Evolutionary conservation across 2,329 filamentous ascomycete genomes (phyloP).

Genomic region (Exophiala phaeomuriformis): DNA sequence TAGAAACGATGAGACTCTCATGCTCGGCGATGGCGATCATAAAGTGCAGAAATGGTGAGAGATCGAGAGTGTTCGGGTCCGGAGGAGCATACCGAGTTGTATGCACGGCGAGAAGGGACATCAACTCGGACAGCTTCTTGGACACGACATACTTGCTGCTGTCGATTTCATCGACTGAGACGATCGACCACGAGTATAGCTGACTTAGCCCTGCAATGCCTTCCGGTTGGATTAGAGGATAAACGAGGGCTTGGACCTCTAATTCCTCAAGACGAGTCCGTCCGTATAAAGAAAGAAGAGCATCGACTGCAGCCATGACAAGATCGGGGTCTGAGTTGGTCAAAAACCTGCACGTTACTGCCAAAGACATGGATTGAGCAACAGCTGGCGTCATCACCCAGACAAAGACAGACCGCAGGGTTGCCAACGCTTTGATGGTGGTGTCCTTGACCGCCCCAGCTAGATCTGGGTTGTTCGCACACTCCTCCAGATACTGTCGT

Average conservation of each 20-base stretch:
- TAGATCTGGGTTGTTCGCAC: slow-evolving; percentile 59
- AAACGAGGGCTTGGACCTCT: slow-evolving; percentile 70
- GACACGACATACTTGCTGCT: slow-evolving; percentile 86
- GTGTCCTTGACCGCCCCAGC: slow-evolving; percentile 55
- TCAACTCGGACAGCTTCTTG: slow-evolving; percentile 89
- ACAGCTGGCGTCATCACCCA: slow-evolving; percentile 87
- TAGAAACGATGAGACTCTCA: slow-evolving; percentile 84
- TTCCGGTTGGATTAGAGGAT: slow-evolving; percentile 67
- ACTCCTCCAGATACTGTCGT: slow-evolving; percentile 65
- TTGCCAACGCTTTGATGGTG: slow-evolving; percentile 67
- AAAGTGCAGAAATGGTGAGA: slow-evolving; percentile 70
- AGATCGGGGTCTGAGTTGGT: slow-evolving; percentile 63
- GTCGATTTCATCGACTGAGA: slow-evolving; percentile 75
- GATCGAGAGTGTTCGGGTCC: slow-evolving; percentile 58
- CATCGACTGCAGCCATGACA: slow-evolving; percentile 72
- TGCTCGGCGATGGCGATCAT: slow-evolving; percentile 72
- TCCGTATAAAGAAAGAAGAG: slow-evolving; percentile 73
- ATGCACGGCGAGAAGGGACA: slow-evolving; percentile 77
- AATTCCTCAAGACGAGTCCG: slow-evolving; percentile 66
- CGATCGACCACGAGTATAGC: slow-evolving; percentile 71
- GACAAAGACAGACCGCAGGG: slow-evolving; percentile 69
- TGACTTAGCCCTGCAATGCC: slow-evolving; percentile 64
- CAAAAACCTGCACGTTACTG: slow-evolving; percentile 63
- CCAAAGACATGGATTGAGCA: slow-evolving; percentile 61
- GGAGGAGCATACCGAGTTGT: slow-evolving; percentile 68